phyloP scores from a whole-genome alignment of 352 stramenopile species.

The Pythium apleroticum region DNA sequence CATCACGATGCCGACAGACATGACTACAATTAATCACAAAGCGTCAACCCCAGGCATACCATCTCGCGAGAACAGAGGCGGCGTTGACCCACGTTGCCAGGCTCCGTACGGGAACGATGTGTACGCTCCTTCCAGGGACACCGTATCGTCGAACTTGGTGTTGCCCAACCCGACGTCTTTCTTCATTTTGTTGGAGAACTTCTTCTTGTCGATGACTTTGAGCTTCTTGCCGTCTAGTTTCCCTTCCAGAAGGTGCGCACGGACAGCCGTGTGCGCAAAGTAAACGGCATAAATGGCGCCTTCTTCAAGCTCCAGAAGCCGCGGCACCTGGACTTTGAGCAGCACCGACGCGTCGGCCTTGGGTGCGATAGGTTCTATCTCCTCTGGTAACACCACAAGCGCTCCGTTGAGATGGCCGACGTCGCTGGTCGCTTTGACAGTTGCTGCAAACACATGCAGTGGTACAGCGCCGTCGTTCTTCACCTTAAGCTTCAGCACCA shows the following conservation, averaged over 20 bases:
- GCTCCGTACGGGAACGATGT: constrained; percentile 43
- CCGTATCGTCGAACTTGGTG: constrained; percentile 29
- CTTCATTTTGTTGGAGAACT: constrained; percentile 26
- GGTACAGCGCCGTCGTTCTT: constrained; percentile 24
- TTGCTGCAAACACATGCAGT: constrained; percentile 25
- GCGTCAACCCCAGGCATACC: not conserved
- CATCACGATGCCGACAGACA: constrained; percentile 48
- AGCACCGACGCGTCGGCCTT: constrained; percentile 4
- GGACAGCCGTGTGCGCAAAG: constrained; percentile 62
- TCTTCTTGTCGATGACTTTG: constrained; percentile 18
- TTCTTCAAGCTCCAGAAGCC: constrained; percentile 13
- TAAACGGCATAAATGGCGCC: constrained; percentile 49
- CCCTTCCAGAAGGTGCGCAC: constrained; percentile 52
- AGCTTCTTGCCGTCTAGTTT: constrained; percentile 41
- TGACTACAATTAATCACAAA: constrained; percentile 29
- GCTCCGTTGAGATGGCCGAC: not conserved
- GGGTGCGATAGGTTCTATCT: not conserved
- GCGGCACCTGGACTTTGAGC: constrained; percentile 21
- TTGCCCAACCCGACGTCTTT: constrained; percentile 23
- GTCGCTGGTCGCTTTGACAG: constrained; percentile 20
- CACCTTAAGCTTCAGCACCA: constrained; percentile 21
- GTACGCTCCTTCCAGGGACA: constrained; percentile 31
- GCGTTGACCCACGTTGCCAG: constrained; percentile 48
- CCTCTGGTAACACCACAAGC: constrained; percentile 13
- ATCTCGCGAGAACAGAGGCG: not conserved